phyloP scores from a whole-genome alignment of 2,329 filamentous ascomycete genomes.

The Diaporthe sp. region DNA sequence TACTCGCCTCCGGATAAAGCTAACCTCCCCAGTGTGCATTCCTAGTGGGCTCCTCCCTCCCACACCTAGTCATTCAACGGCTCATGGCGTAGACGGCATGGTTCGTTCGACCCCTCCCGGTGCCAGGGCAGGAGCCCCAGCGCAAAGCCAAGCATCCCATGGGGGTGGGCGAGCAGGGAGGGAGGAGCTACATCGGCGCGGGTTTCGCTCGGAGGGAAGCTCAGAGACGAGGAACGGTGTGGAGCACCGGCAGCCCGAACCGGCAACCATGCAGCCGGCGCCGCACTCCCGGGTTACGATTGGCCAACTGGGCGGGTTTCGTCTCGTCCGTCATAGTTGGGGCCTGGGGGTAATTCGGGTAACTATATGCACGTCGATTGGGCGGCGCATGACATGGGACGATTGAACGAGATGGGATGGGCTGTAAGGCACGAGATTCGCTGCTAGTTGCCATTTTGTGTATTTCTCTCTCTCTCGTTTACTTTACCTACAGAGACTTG shows the following conservation, averaged over 20 bases:
- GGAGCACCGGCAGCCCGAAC: constrained; percentile 30
- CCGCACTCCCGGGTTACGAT: constrained; percentile 25
- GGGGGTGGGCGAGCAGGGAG: constrained; percentile 12
- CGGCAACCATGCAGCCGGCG: constrained; percentile 24
- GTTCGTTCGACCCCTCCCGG: constrained; percentile 13
- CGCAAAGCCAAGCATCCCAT: constrained; percentile 17
- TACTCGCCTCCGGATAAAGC: constrained; percentile 10
- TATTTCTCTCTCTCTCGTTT: not conserved
- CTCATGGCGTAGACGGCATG: not conserved
- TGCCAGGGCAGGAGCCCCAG: constrained; percentile 1
- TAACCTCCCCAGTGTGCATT: not conserved
- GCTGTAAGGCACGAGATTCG: not conserved
- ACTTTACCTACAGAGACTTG: not conserved
- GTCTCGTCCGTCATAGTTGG: constrained; percentile 22
- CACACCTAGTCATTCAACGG: constrained; percentile 23
- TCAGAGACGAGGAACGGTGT: constrained; percentile 19
- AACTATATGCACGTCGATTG: constrained; percentile 1
- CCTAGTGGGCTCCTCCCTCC: not conserved
- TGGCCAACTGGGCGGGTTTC: constrained; percentile 22
- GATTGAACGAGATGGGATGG: not conserved
- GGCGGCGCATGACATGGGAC: constrained; percentile 1
- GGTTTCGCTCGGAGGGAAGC: constrained; percentile 24
- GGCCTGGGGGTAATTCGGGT: constrained; percentile 8
- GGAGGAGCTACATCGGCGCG: constrained; percentile 17
- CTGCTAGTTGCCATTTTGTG: not conserved